Conservation (phyloP, 1,284 basidiomycete species). For the Puccinia horiana region DNA sequence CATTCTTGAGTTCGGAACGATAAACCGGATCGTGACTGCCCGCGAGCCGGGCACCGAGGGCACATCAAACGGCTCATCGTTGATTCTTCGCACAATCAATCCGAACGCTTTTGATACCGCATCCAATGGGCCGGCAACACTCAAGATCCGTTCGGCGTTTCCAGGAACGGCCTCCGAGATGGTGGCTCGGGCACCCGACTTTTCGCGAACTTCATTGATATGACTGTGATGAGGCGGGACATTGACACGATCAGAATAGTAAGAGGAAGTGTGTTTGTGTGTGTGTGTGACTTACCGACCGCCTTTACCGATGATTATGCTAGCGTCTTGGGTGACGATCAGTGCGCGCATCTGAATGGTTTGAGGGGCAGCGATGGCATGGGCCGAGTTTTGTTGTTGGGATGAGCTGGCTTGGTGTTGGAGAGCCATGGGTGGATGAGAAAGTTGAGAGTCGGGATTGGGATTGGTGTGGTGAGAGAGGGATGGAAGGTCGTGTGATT, state of each 20-base stretch:
- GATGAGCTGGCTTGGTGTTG: conserved; percentile 20
- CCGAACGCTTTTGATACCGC: conserved; percentile 99
- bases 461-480: conserved; percentile 5
- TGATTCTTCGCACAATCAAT: conserved; percentile 95
- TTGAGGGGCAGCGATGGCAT: conserved; percentile 34
- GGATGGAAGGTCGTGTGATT: neutral
- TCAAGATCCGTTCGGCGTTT: conserved; percentile 96
- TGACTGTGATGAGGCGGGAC: conserved; percentile 64
- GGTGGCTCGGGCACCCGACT: conserved; percentile 90
- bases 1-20: conserved; percentile 99
- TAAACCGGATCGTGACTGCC: conserved; percentile 98
- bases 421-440: conserved; percentile 9
- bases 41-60: conserved; percentile 96
- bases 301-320: conserved; percentile 96
- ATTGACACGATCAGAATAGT: neutral
- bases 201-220: conserved; percentile 97
- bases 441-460: conserved; percentile 4
- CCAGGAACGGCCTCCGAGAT: conserved; percentile 95
- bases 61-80: conserved; percentile 97
- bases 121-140: conserved; percentile 94
- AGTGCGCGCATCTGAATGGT: conserved; percentile 62
- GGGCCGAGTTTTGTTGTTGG: conserved; percentile 27
- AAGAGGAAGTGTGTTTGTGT: neutral
- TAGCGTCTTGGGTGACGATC: conserved; percentile 98
- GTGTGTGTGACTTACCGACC: conserved; percentile 61